Evolutionary conservation across 179 eudicot genomes (phyloP).

Genomic region (Actinidia polygama): DNA sequence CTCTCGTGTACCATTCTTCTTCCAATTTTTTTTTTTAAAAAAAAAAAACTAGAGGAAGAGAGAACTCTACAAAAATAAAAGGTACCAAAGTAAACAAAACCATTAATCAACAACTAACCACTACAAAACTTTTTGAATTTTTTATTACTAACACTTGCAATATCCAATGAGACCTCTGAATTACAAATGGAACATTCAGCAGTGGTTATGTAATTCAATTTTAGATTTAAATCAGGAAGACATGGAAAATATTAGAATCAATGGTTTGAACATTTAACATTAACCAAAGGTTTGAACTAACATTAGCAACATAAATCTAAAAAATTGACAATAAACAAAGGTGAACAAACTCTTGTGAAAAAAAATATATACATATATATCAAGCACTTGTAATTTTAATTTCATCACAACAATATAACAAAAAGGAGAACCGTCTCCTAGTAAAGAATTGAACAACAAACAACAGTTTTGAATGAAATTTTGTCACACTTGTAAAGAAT

Average conservation of each 20-base stretch:
- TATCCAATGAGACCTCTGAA: too few relatives aligned
- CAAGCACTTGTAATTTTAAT: neutral
- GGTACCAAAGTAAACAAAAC: too few relatives aligned
- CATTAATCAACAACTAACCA: too few relatives aligned
- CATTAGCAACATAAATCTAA: neutral
- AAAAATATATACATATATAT: neutral
- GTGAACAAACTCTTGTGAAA: too few relatives aligned
- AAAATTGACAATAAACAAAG: neutral
- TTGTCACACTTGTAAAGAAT: conserved; percentile 17
- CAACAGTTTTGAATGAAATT: conserved; percentile 16
- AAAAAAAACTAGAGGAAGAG: too few relatives aligned
- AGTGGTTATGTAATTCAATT: neutral
- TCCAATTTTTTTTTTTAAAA: too few relatives aligned
- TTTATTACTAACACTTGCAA: too few relatives aligned
- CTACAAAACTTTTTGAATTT: too few relatives aligned
- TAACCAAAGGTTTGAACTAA: neutral
- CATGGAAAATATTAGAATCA: neutral
- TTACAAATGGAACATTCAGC: too few relatives aligned
- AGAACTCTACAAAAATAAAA: too few relatives aligned
- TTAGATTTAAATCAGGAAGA: neutral
- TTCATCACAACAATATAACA: neutral
- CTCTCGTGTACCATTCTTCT: too few relatives aligned
- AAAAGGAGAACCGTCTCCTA: neutral
- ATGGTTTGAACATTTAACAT: neutral
- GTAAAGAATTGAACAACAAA: conserved; percentile 11